phyloP scores from a whole-genome alignment of 331 rosid genomes.

The Prunus yedoensis region DNA sequence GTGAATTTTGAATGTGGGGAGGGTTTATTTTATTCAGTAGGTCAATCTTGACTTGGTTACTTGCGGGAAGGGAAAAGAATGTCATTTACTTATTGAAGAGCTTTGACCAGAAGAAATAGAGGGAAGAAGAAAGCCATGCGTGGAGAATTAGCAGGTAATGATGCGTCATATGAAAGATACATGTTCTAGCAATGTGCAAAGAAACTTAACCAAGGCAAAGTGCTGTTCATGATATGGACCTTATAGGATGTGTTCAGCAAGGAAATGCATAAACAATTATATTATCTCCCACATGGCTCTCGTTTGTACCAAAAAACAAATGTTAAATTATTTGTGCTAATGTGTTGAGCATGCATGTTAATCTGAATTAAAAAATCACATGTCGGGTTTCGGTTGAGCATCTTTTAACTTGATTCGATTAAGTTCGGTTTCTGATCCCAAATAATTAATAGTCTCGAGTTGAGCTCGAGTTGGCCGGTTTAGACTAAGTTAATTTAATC shows the following conservation, averaged over 20 bases:
- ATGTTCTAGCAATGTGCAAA: background rate
- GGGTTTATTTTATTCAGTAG: background rate
- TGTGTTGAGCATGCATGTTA: background rate
- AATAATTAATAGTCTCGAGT: no score
- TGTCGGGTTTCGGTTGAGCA: no score
- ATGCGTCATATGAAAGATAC: background rate
- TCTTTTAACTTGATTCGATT: no score
- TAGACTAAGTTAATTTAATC: no score
- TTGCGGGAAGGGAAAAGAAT: conserved; percentile 5
- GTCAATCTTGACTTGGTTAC: background rate
- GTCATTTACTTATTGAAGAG: background rate
- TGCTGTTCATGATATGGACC: background rate
- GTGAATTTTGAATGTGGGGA: background rate
- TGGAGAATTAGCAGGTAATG: background rate
- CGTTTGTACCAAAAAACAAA: no score
- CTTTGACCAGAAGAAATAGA: conserved; percentile 6
- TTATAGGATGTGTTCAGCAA: no score
- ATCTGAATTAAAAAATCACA: background rate
- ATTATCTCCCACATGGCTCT: no score
- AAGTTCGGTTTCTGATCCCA: no score
- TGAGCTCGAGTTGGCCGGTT: no score
- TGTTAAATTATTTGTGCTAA: no score
- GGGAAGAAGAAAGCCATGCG: background rate
- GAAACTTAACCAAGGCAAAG: background rate
- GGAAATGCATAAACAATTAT: no score